Base-by-base conservation (phyloP, 805 yeast species). In the Suhomyces kilbournensis region DNA sequence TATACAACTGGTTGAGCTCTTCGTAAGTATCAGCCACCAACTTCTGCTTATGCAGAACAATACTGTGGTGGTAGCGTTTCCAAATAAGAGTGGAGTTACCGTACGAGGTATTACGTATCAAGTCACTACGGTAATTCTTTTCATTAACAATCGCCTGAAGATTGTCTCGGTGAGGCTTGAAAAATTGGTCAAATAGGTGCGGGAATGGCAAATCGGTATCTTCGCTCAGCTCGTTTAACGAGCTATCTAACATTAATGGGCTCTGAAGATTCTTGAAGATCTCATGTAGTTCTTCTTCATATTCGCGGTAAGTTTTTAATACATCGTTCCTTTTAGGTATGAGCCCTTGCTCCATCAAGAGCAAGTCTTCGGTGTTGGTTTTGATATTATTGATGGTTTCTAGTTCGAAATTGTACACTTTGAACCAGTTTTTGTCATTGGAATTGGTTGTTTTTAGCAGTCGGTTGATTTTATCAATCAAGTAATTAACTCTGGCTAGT, bases 211-310 rank as follows among this genome's bases (percentile, higher is more conserved):
- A 58, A 19, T 10, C 40, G 25, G 39, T 23, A 20, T 22, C 22
- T 8, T 50, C 53, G 28, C 53, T 47, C 8, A 54, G 53, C 19
- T 56, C 53, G 6, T 49, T 51, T 32, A 72, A 58, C 9, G 61
- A 57, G 6, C 59, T 61, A 49, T 74, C 78, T 42, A 72, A 58
- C 10, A 59, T 65, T 22, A 70, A 56, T 1, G 78, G 78, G 56
- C 70, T 65, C 49, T 69, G 71, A 5, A 70, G 53, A 42, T 65
- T 65, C 7, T 59, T 53, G 30, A 69, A 56, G 8, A 74, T 56
- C 28, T 63, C 71, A 5, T 56, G 43, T 9, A 75, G 58, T 53
- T 71, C 75, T 7, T 60, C 58, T 49, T 73, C 74, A 49, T 65
- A 66, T 32, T 70, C 72, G 6, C 60, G 62, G 8, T 61, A 44